Evolutionary conservation across 129 eudicot species (phyloP).

Genomic region (Lactuca sativa): DNA sequence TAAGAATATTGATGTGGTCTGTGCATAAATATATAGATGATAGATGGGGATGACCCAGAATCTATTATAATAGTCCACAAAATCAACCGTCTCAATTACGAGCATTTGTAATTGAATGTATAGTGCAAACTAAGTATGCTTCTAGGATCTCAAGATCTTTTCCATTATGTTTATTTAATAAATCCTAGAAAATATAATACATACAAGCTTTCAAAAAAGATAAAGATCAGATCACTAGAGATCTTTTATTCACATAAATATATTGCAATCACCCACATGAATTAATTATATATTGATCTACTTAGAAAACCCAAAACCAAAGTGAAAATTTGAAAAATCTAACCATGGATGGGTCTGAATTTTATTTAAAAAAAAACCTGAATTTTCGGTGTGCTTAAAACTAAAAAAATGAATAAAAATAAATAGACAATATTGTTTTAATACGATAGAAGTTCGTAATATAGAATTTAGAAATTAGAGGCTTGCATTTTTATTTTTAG

Average conservation of each 20-base stretch:
- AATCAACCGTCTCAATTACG: conserved; percentile 21
- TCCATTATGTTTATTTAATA: conserved; percentile 6
- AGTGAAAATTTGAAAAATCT: too few relatives aligned
- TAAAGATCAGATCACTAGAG: conserved; percentile 16
- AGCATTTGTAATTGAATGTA: conserved; percentile 6
- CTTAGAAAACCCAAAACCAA: too few relatives aligned
- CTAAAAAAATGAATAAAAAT: too few relatives aligned
- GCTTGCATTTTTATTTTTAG: background rate
- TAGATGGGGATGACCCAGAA: conserved; percentile 3
- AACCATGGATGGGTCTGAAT: too few relatives aligned
- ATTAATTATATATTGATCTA: background rate
- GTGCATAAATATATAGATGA: background rate
- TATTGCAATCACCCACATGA: too few relatives aligned
- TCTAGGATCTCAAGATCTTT: conserved; percentile 16
- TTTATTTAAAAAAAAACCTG: too few relatives aligned
- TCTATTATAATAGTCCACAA: conserved; percentile 20
- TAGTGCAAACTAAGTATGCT: background rate
- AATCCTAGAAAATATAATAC: background rate
- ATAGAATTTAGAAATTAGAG: too few relatives aligned
- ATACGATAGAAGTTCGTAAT: too few relatives aligned
- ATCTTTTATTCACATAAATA: background rate
- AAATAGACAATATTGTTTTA: too few relatives aligned
- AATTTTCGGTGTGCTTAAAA: too few relatives aligned
- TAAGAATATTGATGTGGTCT: conserved; percentile 9
- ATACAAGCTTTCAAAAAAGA: background rate